Percentiles rank a stretch among this genome's conserved stretches.
Conservation (phyloP, 2,329 filamentous ascomycete species). For the Raffaelea arxii region DNA sequence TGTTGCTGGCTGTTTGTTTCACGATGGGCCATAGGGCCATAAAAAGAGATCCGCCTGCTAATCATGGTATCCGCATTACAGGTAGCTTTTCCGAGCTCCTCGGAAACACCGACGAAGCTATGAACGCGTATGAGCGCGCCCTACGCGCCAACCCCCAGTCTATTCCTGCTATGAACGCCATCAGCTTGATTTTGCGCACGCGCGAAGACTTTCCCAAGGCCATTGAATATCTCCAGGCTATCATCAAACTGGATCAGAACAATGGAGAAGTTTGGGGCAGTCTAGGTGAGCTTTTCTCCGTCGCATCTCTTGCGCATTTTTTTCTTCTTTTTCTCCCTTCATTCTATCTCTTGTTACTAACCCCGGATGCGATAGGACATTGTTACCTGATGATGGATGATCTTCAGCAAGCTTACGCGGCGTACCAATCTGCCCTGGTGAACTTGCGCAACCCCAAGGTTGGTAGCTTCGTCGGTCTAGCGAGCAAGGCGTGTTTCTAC, state of each 20-base stretch:
- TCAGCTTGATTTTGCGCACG: constrained; percentile 81
- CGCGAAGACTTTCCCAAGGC: constrained; percentile 92
- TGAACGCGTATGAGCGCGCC: constrained; percentile 83
- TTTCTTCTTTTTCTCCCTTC: constrained; percentile 16
- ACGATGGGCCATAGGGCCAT: no score
- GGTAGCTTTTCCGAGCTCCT: constrained; percentile 80
- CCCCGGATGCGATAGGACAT: constrained; percentile 53
- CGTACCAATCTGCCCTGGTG: constrained; percentile 91
- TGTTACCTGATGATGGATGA: constrained; percentile 99
- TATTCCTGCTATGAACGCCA: constrained; percentile 84
- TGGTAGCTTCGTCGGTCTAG: constrained; percentile 17
- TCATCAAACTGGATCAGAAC: constrained; percentile 76
- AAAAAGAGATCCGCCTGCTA: constrained; percentile 14
- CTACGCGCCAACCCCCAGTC: constrained; percentile 82
- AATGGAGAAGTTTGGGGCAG: constrained; percentile 97
- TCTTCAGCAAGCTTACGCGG: constrained; percentile 89
- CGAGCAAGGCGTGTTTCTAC: no score
- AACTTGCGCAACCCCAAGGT: constrained; percentile 91
- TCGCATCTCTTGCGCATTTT: background rate
- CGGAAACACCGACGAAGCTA: constrained; percentile 80
- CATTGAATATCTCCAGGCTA: constrained; percentile 84
- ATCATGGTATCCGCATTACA: constrained; percentile 31
- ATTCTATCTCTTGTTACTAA: background rate
- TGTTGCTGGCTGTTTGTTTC: no score
- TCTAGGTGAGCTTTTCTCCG: constrained; percentile 51